phyloP scores from a whole-genome alignment of 306 rosid genomes.

The apple (Malus domestica) region ASM211411v1 NC_041801.1:22025501-22026000 shows the following conservation, averaged over 20 bases:
- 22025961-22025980: constrained; percentile 35
- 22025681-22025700: background rate
- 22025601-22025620: background rate
- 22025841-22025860: constrained; percentile 44
- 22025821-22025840: constrained; percentile 29
- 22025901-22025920: constrained; percentile 33
- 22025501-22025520: too few species aligned
- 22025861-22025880: constrained; percentile 20
- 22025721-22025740: background rate
- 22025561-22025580: background rate
- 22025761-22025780: constrained; percentile 24
- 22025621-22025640: background rate
- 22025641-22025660: background rate
- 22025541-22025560: too few species aligned
- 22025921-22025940: constrained; percentile 21
- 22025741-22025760: background rate
- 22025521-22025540: too few species aligned
- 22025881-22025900: constrained; percentile 39
- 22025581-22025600: background rate
- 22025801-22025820: constrained; percentile 10
- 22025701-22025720: background rate
- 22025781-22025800: constrained; percentile 27
- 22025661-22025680: background rate
- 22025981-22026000: constrained; percentile 14
- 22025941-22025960: constrained; percentile 24